phyloP scores from a whole-genome alignment of 2,329 filamentous ascomycete genomes.

The Bipolaris bicolor region DNA sequence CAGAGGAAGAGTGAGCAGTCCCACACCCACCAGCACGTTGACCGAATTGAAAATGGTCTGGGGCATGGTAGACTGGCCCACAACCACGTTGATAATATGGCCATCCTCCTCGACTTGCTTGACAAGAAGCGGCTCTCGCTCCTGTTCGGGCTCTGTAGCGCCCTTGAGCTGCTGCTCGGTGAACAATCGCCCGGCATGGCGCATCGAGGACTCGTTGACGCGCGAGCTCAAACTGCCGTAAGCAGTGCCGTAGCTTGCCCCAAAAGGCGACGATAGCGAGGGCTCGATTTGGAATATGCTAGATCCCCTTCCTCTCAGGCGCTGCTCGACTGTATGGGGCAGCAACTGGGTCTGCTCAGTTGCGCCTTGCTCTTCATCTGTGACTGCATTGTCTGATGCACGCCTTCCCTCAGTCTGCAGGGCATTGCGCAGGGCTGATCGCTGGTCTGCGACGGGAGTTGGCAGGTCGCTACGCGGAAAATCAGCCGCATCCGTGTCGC shows the following conservation, averaged over 20 bases:
- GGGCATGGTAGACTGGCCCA: constrained; percentile 92
- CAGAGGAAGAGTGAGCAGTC: constrained; percentile 85
- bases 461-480: constrained; percentile 41
- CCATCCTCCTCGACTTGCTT: constrained; percentile 86
- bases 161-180: constrained; percentile 55
- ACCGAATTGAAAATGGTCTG: constrained; percentile 97
- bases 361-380: constrained; percentile 42
- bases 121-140: constrained; percentile 77
- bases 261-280: constrained; percentile 68
- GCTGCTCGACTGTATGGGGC: constrained; percentile 35
- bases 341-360: constrained; percentile 42
- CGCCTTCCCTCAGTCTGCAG: constrained; percentile 47
- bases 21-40: constrained; percentile 90
- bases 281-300: constrained; percentile 58
- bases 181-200: constrained; percentile 61
- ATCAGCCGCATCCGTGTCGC: constrained; percentile 38
- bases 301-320: constrained; percentile 46
- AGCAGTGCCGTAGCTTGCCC: constrained; percentile 72
- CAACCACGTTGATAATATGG: constrained; percentile 80
- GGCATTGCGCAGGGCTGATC: constrained; percentile 52
- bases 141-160: constrained; percentile 52
- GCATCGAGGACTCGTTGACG: constrained; percentile 62
- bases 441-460: constrained; percentile 44
- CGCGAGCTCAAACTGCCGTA: constrained; percentile 65
- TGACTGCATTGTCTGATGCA: constrained; percentile 48